Evolutionary conservation across 805 yeast species (phyloP).

Genomic region (Starmerella riodocensis): DNA sequence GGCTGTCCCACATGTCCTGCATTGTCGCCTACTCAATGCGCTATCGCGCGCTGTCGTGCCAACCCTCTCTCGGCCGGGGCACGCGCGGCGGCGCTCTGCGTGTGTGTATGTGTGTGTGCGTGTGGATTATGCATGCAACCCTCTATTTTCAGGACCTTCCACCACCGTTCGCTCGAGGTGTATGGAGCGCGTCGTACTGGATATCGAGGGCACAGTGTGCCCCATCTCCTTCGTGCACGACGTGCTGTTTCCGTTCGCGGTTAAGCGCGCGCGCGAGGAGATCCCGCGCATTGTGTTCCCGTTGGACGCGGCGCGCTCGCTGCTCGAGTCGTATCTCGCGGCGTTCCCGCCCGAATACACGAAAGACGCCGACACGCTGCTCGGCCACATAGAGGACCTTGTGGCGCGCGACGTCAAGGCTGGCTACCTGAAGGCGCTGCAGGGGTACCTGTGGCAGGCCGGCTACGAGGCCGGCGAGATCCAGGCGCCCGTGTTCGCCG

Average conservation of each 20-base stretch:
- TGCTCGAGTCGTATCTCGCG: constrained; percentile 26
- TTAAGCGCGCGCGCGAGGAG: constrained; percentile 24
- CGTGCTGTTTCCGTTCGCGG: constrained; percentile 56
- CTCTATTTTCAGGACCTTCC: no score
- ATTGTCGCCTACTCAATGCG: background rate
- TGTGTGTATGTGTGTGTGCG: no score
- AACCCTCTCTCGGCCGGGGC: no score
- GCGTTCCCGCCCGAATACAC: constrained; percentile 35
- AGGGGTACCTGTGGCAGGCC: constrained; percentile 67
- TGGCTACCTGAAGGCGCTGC: constrained; percentile 59
- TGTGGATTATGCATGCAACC: no score
- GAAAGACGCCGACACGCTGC: constrained; percentile 27
- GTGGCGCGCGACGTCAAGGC: constrained; percentile 64
- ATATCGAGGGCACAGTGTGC: constrained; percentile 88
- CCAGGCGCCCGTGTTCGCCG: constrained; percentile 61
- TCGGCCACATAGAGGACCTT: constrained; percentile 40
- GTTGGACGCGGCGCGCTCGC: constrained; percentile 16
- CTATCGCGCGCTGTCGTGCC: background rate
- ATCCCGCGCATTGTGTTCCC: constrained; percentile 22
- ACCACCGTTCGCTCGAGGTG: no score
- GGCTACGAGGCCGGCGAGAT: constrained; percentile 73
- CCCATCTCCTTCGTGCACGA: constrained; percentile 83
- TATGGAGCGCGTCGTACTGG: constrained; percentile 38
- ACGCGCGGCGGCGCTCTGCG: no score
- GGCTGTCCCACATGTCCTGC: background rate